Conservation (phyloP, 305 asterid species). For the Solanum hybrid region DNA sequence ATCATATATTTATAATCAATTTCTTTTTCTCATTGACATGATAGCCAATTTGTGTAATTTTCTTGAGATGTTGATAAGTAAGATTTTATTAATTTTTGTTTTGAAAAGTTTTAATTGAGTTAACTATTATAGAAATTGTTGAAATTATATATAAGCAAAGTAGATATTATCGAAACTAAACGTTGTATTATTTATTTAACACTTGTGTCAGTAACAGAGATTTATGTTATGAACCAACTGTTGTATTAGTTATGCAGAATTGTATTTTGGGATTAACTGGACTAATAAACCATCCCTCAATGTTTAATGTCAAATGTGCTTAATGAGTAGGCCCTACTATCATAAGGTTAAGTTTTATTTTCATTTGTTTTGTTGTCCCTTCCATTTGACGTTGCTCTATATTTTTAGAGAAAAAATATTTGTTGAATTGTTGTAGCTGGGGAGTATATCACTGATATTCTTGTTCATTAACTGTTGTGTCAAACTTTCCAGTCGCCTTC, state of each 20-base stretch:
- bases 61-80: neutral
- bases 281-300: neutral
- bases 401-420: neutral
- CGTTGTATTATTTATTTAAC: neutral
- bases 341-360: neutral
- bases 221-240: neutral
- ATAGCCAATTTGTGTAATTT: neutral
- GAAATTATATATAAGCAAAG: neutral
- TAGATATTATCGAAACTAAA: neutral
- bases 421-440: neutral
- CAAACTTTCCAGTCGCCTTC: neutral
- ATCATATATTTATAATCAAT: neutral
- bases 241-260: neutral
- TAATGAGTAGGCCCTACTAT: neutral
- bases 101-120: neutral
- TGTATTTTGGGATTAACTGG: neutral
- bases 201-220: neutral
- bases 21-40: neutral
- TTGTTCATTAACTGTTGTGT: neutral
- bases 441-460: neutral
- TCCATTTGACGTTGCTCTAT: neutral
- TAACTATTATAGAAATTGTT: neutral
- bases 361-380: neutral
- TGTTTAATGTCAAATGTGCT: neutral
- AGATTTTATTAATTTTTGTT: neutral